Evolutionary conservation across 129 eudicot genomes (phyloP).

Genomic region (Centella asiatica): DNA sequence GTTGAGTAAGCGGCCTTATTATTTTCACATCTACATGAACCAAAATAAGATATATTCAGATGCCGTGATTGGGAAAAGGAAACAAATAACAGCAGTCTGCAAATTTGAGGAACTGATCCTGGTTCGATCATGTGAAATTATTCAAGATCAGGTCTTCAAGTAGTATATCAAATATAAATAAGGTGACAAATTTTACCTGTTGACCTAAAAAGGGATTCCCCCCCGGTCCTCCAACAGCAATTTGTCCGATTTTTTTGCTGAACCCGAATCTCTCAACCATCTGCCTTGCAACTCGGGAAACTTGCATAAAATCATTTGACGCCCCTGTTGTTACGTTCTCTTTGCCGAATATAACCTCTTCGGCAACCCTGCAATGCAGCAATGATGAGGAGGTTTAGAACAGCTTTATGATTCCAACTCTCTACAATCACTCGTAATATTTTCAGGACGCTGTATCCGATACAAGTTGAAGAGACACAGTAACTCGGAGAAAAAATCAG

Average conservation of each 20-base stretch:
- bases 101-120: neutral
- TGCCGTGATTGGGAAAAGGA: no score
- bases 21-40: no score
- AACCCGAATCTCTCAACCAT: conserved; percentile 98
- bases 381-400: neutral
- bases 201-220: conserved; percentile 96
- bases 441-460: neutral
- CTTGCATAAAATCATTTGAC: conserved; percentile 97
- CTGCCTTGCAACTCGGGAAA: conserved; percentile 90
- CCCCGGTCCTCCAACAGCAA: conserved; percentile 83
- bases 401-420: neutral
- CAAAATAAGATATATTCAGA: no score
- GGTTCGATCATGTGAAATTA: neutral
- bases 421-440: neutral
- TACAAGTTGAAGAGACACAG: no score
- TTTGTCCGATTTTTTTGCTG: conserved; percentile 94
- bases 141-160: no score
- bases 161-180: neutral
- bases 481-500: no score
- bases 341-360: conserved; percentile 84
- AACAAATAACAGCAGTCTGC: neutral
- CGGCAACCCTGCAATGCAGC: conserved; percentile 75
- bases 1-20: no score
- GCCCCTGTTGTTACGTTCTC: conserved; percentile 94
- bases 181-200: conserved; percentile 32